Conservation (phyloP, 2,329 filamentous ascomycete species). For the Gyromitra esculenta region DNA sequence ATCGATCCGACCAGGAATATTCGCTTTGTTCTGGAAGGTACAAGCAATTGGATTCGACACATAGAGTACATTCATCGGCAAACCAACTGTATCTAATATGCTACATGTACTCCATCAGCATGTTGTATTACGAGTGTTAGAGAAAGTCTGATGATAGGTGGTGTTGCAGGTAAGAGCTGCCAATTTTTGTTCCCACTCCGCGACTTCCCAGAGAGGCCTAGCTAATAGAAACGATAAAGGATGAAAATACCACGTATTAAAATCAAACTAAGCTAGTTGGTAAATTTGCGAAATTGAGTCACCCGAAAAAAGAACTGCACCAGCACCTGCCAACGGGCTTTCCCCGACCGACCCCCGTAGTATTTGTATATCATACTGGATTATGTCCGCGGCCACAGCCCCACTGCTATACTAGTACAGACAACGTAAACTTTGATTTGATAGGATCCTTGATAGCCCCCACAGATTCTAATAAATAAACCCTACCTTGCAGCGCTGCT, state of each 20-base stretch:
- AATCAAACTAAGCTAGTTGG: too few relatives aligned
- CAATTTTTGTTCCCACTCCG: too few relatives aligned
- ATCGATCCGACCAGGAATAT: constrained; percentile 18
- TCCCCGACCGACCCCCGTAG: too few relatives aligned
- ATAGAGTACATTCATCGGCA: neutral
- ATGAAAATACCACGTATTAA: too few relatives aligned
- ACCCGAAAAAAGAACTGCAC: too few relatives aligned
- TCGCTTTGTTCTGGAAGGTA: constrained; percentile 22
- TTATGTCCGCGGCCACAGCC: neutral
- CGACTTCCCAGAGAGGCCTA: too few relatives aligned
- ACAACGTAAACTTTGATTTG: neutral
- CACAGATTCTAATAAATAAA: neutral
- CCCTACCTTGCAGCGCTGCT: neutral
- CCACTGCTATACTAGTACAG: neutral
- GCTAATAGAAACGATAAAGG: too few relatives aligned
- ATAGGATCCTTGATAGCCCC: neutral
- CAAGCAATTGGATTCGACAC: constrained; percentile 13
- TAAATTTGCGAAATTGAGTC: too few relatives aligned
- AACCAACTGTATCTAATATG: neutral
- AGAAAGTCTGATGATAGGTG: too few relatives aligned
- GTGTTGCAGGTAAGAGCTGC: too few relatives aligned
- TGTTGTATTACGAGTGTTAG: neutral
- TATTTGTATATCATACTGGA: neutral
- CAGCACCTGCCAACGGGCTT: too few relatives aligned
- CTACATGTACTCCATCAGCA: neutral